Percentiles rank a stretch among this genome's conserved stretches.
Evolutionary conservation across 169 alveolate species (phyloP).

Genomic region (Plasmodium adleri): DNA sequence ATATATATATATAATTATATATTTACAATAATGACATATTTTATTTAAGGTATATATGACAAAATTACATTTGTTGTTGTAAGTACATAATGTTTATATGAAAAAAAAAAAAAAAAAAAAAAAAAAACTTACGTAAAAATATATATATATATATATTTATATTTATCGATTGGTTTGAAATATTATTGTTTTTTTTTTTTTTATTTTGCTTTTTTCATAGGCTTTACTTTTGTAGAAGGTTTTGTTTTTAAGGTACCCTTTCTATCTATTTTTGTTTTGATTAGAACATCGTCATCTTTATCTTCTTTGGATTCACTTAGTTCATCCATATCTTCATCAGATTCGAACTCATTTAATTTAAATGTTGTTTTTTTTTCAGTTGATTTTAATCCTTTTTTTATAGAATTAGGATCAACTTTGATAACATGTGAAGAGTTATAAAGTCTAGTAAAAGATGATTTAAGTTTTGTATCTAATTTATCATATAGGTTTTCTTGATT

Average conservation of each 20-base stretch:
- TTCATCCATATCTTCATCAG: slow-evolving; percentile 64
- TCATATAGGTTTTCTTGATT: slow-evolving; percentile 84
- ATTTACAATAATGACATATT: background rate
- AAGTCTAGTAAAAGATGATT: slow-evolving; percentile 80
- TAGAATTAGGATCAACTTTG: slow-evolving; percentile 50
- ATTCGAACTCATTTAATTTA: slow-evolving; percentile 46
- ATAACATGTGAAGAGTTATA: slow-evolving; percentile 71
- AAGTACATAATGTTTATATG: too few relatives aligned
- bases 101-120: background rate
- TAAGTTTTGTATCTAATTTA: slow-evolving; percentile 78
- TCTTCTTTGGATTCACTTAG: slow-evolving; percentile 71
- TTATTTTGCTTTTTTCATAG: background rate
- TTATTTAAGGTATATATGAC: too few relatives aligned
- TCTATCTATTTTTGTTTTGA: slow-evolving; percentile 31
- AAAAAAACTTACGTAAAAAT: background rate
- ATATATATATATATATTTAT: background rate
- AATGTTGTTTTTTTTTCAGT: slow-evolving; percentile 38
- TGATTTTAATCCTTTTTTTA: slow-evolving; percentile 32
- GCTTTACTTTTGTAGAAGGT: slow-evolving; percentile 21
- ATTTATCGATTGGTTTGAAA: background rate
- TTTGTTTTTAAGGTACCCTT: slow-evolving; percentile 26
- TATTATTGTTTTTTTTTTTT: slow-evolving; percentile 7
- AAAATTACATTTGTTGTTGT: too few relatives aligned
- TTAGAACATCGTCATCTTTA: slow-evolving; percentile 46
- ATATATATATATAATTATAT: background rate